Conservation (phyloP, 371 early-diverging fungal species). For the Saksenaea oblongispora region DNA sequence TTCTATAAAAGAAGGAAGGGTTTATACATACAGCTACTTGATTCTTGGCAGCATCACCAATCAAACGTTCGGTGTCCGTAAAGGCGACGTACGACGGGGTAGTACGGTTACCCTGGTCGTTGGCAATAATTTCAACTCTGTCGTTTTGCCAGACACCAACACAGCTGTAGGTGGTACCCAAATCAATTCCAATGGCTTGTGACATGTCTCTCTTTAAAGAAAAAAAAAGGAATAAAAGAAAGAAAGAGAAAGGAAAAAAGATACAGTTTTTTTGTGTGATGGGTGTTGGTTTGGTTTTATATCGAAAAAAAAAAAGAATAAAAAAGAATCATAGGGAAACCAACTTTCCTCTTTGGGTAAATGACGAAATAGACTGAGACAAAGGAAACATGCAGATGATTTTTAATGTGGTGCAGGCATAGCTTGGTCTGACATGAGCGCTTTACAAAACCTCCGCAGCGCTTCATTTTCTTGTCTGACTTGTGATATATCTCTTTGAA, state of each 20-base stretch:
- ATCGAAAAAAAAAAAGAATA: constrained; percentile 3
- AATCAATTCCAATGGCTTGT: constrained; percentile 64
- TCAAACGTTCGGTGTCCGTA: constrained; percentile 84
- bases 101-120: constrained; percentile 94
- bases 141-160: constrained; percentile 66
- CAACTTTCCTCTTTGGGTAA: background rate
- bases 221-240: background rate
- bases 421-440: constrained; percentile 10
- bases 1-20: background rate
- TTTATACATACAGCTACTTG: constrained; percentile 60
- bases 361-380: constrained; percentile 3
- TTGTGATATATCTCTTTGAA: constrained; percentile 36
- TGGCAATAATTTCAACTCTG: constrained; percentile 82
- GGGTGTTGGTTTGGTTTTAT: constrained; percentile 6
- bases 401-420: background rate
- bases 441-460: constrained; percentile 35
- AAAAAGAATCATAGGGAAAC: constrained; percentile 4
- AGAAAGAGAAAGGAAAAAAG: background rate
- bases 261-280: background rate
- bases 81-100: constrained; percentile 98
- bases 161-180: constrained; percentile 70
- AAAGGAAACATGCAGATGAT: constrained; percentile 2
- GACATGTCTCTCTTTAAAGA: constrained; percentile 16
- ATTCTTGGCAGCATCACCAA: constrained; percentile 94
- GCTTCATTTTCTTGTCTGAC: constrained; percentile 39